phyloP scores from a whole-genome alignment of 306 rosid species.

The Arachis stenosperma region DNA sequence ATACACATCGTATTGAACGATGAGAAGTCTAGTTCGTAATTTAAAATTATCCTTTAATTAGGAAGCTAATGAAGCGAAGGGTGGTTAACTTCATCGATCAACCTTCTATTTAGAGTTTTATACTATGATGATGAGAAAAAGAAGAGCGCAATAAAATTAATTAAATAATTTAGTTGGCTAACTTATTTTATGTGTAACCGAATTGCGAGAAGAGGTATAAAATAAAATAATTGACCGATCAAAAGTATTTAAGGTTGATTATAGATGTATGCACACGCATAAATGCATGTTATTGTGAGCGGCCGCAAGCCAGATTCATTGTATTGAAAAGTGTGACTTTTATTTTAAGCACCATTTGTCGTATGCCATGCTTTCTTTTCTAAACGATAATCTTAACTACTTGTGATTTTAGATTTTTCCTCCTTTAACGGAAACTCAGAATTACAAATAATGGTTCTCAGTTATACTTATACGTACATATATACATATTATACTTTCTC shows the following conservation, averaged over 20 bases:
- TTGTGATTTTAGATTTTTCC: background rate
- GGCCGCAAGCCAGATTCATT: slow-evolving; percentile 47
- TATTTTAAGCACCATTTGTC: slow-evolving; percentile 39
- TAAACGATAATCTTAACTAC: background rate
- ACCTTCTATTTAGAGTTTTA: no score
- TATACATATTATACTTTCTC: background rate
- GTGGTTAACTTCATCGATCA: no score
- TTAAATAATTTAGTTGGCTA: background rate
- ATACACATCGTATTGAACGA: background rate
- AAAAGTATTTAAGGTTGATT: slow-evolving; percentile 5
- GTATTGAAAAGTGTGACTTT: slow-evolving; percentile 36
- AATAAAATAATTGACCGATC: slow-evolving; percentile 13
- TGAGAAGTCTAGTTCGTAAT: background rate
- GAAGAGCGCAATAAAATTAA: background rate
- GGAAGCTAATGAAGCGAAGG: background rate
- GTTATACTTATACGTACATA: no score
- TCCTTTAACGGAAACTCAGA: background rate
- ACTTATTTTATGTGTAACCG: background rate
- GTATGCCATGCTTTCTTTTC: background rate
- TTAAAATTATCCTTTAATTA: background rate
- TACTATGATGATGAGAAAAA: background rate
- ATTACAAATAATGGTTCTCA: background rate
- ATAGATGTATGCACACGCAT: slow-evolving; percentile 33
- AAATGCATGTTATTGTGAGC: slow-evolving; percentile 35
- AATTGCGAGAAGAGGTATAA: slow-evolving; percentile 8